Base-by-base conservation (phyloP, 768 basidiomycete species). In the Ephemerocybe angulata region DNA sequence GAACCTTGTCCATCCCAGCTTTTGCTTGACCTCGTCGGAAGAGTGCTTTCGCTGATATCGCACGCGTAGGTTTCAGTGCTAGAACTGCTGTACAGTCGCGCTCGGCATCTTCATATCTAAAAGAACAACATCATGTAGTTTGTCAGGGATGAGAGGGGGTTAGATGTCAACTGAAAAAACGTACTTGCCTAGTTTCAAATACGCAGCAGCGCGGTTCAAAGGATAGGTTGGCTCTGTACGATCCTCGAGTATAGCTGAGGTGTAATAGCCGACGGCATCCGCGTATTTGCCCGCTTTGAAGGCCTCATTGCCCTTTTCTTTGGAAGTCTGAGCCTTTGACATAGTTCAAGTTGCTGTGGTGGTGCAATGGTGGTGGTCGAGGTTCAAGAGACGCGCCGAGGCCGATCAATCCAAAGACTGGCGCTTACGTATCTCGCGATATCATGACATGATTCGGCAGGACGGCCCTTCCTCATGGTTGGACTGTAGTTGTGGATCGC, bases 121-220 rank as follows among this genome's bases (percentile, higher is more conserved):
- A 52, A 42, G 25, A 56, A 42, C 53, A 54, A 38, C 27, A 30
- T 33, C 24, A 31, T 40, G 52, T 28, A 5, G 19, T 19, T 2
- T 3, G 2, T 30, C 5, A 17, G 17, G 47, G 21, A 17, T 21
- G 4, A 3, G 17, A 40, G 41, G 12, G 10, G 48, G 29, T 5
- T 30, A 21, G 15, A 27, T 17, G 3, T 35, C 38, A n/a, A 40
- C 24, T n/a, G 52, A 50, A 55, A n/a, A 62, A 70, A 86, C 92
- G 75, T 77, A 93, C 93, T 96, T 97, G 82, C 85, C 86, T 74
- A 96, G 81, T 78, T 93, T 95, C 57, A 98, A 80, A 74, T 95
- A 95, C 25, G 93, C 91, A 31, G 91, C 89, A 3, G 93, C 90
- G 41, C 95, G 84, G 66, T 98, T 98, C 30, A 95, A 76, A 30